phyloP scores from a whole-genome alignment of 805 yeast genomes.

The Zygotorulaspora danielsina region DNA sequence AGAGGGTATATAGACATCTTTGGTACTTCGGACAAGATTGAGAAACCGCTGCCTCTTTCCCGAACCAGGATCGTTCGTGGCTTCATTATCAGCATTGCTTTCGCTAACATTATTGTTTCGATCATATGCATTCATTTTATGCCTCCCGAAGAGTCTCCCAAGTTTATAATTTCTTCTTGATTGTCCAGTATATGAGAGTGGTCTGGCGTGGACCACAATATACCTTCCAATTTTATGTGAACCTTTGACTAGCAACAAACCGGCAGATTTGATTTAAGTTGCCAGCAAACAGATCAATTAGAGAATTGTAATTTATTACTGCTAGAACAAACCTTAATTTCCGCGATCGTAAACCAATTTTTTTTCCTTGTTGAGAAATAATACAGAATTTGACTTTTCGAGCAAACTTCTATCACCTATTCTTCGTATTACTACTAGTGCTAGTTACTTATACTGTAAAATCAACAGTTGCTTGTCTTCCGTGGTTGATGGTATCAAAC shows the following conservation, averaged over 20 bases:
- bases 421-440: too few species aligned
- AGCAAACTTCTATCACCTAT: too few species aligned
- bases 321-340: too few species aligned
- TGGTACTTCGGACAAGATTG: slow-evolving; percentile 51
- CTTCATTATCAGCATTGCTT: background rate
- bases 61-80: slow-evolving; percentile 4
- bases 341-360: too few species aligned
- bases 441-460: too few species aligned
- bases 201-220: slow-evolving; percentile 13
- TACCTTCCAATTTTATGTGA: slow-evolving; percentile 2
- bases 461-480: too few species aligned
- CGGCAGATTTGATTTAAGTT: slow-evolving; percentile 21
- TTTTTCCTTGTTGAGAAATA: too few species aligned
- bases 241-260: slow-evolving; percentile 19
- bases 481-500: too few species aligned
- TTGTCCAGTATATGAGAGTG: slow-evolving; percentile 20
- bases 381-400: too few species aligned
- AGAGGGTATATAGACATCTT: slow-evolving; percentile 54
- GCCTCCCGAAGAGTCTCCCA: slow-evolving; percentile 5
- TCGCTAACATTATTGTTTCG: slow-evolving; percentile 5
- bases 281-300: background rate
- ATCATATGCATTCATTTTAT: slow-evolving; percentile 11
- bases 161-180: slow-evolving; percentile 14
- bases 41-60: slow-evolving; percentile 44
- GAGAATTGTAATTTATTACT: background rate